Conservation (phyloP, 2,329 filamentous ascomycete species). For the Rugonectria rugulosa region DNA sequence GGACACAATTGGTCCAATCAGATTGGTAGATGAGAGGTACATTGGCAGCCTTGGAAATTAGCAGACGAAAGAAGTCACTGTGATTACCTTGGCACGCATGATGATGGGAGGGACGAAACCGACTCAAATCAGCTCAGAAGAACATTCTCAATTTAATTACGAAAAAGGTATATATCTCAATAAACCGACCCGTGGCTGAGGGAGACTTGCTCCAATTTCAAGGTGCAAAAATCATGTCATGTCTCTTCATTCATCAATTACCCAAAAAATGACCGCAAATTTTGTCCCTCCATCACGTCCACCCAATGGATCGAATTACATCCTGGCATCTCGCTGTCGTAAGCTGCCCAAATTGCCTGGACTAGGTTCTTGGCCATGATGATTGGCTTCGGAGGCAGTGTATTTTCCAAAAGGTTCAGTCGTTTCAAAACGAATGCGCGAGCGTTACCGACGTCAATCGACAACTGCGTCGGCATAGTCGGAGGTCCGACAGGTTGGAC, state of each 20-base stretch:
- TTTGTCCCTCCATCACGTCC: slow-evolving; percentile 50
- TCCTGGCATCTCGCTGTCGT: slow-evolving; percentile 46
- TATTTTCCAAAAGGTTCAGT: slow-evolving; percentile 48
- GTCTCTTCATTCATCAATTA: slow-evolving; percentile 18
- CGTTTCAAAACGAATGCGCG: slow-evolving; percentile 49
- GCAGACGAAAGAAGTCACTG: too few species aligned
- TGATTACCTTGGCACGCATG: too few species aligned
- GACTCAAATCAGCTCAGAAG: too few species aligned
- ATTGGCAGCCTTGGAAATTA: too few species aligned
- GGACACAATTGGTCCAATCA: too few species aligned
- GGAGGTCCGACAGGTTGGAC: slow-evolving; percentile 5
- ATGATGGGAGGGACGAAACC: too few species aligned
- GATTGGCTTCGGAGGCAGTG: slow-evolving; percentile 51
- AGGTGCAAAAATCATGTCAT: too few species aligned
- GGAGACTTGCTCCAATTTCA: too few species aligned
- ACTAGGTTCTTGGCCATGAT: slow-evolving; percentile 50
- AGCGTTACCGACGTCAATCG: slow-evolving; percentile 48
- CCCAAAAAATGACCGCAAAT: slow-evolving; percentile 45
- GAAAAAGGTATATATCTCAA: too few species aligned
- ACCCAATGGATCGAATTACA: slow-evolving; percentile 50
- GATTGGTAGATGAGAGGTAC: too few species aligned
- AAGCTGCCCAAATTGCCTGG: slow-evolving; percentile 50
- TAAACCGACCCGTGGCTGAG: too few species aligned
- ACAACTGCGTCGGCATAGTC: slow-evolving; percentile 35
- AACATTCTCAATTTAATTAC: too few species aligned